Base-by-base conservation (phyloP, 768 basidiomycete genomes). In the Podaxis pistillaris region DNA sequence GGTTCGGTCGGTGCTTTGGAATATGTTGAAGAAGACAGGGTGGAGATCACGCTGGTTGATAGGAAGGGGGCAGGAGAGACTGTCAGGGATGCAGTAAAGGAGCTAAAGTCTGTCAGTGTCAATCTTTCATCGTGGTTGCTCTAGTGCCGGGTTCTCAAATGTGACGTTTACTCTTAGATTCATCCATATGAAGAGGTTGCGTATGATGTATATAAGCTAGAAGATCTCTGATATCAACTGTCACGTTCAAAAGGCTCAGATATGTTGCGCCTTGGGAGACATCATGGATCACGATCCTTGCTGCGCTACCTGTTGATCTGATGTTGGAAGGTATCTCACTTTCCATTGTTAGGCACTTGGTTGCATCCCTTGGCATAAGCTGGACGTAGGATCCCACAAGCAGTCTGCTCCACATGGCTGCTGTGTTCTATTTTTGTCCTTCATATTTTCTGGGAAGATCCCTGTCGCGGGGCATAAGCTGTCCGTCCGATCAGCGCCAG, bases 141-240 rank as follows among this genome's bases (percentile, higher is more conserved):
- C 6, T 4, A 15, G 17, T 54, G n/a, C 5, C 44, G n/a, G 19
- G n/a, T 47, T 33, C 36, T 47, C 44, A 28, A 56, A 12, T 9
- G 9, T 13, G 22, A 24, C 12, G 19, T 33, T 63, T 51, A 24
- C 60, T 30, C 49, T 44, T 64, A 85, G 83, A 75, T 79, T 3
- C 84, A 84, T 67, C 83, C 83, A 7, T 85, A 85, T 63, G 84
- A 85, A 70, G 81, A 84, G 68, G 81, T 85, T 53, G 83, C 80
- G 4, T 84, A 84, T 64, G 83, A 85, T 64, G 81, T 86, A 1
- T 83, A 84, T 69, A 78, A 75, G 49, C 69, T 82, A 2, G 79
- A 83, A 68, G 74, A 79, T 64, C 71, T 80, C 55, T 79, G 67
- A 79, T 33, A 3, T 62, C 19, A 46, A 46, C 28, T 54, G 36